phyloP scores from a whole-genome alignment of 164 flowering plant species.

The Magnolia sinica region DNA sequence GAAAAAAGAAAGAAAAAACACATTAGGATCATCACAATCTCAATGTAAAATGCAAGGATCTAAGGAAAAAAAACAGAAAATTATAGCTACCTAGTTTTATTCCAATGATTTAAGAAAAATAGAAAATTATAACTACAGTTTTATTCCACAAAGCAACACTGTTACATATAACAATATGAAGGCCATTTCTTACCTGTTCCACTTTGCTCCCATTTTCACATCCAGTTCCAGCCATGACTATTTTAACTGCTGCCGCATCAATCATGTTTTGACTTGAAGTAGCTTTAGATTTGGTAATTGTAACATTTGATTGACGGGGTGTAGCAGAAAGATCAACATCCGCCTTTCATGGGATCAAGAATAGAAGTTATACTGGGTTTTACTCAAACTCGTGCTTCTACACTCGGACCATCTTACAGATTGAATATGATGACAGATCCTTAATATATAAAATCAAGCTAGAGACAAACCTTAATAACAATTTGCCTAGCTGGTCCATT shows the following conservation, averaged over 20 bases:
- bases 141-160: neutral
- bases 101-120: neutral
- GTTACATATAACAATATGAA: neutral
- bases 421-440: neutral
- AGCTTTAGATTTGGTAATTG: slow-evolving; percentile 33
- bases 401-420: neutral
- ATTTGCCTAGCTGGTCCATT: slow-evolving; percentile 72
- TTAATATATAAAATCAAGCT: neutral
- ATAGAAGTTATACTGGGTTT: slow-evolving; percentile 34
- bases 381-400: neutral
- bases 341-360: slow-evolving; percentile 48
- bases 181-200: slow-evolving; percentile 49
- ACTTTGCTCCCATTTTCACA: slow-evolving; percentile 54
- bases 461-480: slow-evolving; percentile 56
- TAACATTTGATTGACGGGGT: slow-evolving; percentile 45
- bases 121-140: neutral
- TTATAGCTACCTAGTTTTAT: neutral
- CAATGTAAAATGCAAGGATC: neutral
- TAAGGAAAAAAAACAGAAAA: neutral
- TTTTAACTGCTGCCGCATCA: slow-evolving; percentile 44
- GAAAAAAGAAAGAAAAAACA: no score
- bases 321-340: slow-evolving; percentile 70
- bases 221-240: slow-evolving; percentile 72
- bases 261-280: slow-evolving; percentile 17
- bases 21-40: neutral